These are phyloP conservation scores for Barnettozyma botsteinii DNA, from an alignment of 805 yeast genomes.

Conservation along the genomic window DNA sequence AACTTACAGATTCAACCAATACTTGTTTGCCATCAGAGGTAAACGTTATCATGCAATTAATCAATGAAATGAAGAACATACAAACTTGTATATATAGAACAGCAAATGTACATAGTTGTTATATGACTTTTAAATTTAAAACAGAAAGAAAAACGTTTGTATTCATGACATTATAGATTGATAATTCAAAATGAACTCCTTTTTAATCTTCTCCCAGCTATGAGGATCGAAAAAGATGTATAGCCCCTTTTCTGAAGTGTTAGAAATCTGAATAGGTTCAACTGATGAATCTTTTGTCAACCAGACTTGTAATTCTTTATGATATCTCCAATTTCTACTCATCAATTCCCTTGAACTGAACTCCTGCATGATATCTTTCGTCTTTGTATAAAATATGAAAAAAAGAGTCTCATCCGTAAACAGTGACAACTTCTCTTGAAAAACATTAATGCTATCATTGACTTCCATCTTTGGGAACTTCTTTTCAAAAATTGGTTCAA, in stretches of 20 bases:
- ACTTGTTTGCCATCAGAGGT: constrained; percentile 88
- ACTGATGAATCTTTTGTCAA: constrained; percentile 85
- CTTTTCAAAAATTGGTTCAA: constrained; percentile 71
- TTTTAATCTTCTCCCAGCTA: constrained; percentile 90
- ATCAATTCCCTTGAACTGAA: constrained; percentile 88
- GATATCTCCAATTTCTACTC: constrained; percentile 94
- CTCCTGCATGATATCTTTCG: constrained; percentile 90
- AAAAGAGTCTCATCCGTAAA: constrained; percentile 91
- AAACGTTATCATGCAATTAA: constrained; percentile 88
- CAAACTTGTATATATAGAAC: constrained; percentile 34
- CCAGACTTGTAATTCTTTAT: constrained; percentile 94
- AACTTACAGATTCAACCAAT: constrained; percentile 86
- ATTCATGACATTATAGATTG: constrained; percentile 50
- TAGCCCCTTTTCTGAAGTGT: constrained; percentile 86
- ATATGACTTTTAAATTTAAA: neutral
- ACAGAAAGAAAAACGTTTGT: neutral
- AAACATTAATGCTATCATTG: constrained; percentile 8
- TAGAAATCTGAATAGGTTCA: constrained; percentile 78
- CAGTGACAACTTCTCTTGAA: constrained; percentile 43
- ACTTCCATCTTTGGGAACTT: constrained; percentile 37
- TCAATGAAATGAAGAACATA: constrained; percentile 30
- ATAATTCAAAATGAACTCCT: constrained; percentile 55
- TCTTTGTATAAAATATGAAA: constrained; percentile 88
- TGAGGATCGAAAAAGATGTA: constrained; percentile 94
- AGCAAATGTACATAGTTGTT: constrained; percentile 3